Percentiles rank a stretch among this genome's conserved stretches.
phyloP scores from a whole-genome alignment of 441 rosid species.

The Gossypium schwendimanii region DNA sequence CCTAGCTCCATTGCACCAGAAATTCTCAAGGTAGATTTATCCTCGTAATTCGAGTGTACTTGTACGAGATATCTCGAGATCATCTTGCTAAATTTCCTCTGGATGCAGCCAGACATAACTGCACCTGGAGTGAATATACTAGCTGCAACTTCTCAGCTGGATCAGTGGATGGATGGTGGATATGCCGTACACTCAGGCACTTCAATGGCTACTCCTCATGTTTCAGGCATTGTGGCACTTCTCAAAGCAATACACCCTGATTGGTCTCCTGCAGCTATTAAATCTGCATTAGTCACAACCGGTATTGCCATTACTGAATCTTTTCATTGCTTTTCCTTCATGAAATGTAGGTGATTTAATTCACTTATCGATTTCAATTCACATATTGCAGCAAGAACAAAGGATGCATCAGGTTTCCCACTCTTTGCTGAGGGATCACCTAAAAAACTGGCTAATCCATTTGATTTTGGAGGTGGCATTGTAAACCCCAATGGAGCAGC shows the following conservation, averaged over 20 bases:
- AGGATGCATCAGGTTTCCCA: slow-evolving; percentile 14
- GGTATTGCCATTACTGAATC: slow-evolving; percentile 28
- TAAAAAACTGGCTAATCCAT: slow-evolving; percentile 41
- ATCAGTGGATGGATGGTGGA: slow-evolving; percentile 19
- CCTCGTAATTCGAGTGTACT: background rate
- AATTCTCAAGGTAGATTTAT: slow-evolving; percentile 36
- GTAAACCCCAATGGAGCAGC: slow-evolving; percentile 29
- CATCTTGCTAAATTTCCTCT: background rate
- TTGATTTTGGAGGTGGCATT: slow-evolving; percentile 44
- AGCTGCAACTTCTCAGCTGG: slow-evolving; percentile 47
- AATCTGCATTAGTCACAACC: slow-evolving; percentile 78
- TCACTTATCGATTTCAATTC: background rate
- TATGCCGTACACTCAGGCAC: slow-evolving; percentile 59
- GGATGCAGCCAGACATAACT: slow-evolving; percentile 58
- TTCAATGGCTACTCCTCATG: slow-evolving; percentile 86
- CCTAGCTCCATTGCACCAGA: slow-evolving; percentile 44
- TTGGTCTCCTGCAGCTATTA: slow-evolving; percentile 76
- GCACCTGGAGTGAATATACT: slow-evolving; percentile 68
- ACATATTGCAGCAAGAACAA: slow-evolving; percentile 33
- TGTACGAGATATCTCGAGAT: background rate
- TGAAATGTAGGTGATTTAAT: background rate
- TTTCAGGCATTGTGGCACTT: slow-evolving; percentile 60
- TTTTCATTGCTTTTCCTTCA: background rate
- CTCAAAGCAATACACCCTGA: slow-evolving; percentile 63
- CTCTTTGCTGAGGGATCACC: slow-evolving; percentile 34